Base-by-base conservation (phyloP, 805 yeast genomes). In the Yueomyces sinensis region DNA sequence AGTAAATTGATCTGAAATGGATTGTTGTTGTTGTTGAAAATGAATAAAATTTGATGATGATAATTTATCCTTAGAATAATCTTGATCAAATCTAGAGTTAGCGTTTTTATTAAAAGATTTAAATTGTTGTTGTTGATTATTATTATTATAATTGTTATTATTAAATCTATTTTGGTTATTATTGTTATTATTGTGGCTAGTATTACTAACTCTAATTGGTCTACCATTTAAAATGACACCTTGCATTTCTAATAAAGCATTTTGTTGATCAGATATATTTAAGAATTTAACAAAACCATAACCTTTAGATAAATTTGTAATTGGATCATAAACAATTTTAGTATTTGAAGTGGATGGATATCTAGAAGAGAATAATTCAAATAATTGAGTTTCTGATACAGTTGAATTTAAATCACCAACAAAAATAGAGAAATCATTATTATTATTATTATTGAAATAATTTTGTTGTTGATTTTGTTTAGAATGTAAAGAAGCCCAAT, bases 241-340 rank as follows among this genome's bases (percentile, higher is more conserved):
- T 56, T 81, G 87, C 94, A 84, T 82, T 50, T 82, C 93, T 17
- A 65, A 49, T 29, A 83, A 54, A 0, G 95, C 84, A 34, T 74
- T 67, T 44, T 74, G 77, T 55, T 79, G 84, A 28, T 79, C 84
- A 9, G 66, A 65, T 40, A 71, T 76, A 38, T 68, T 67, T 25
- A 65, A 49, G 51, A 86, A 84, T 41, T 82, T 73, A n/a, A 84
- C 82, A 61, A 87, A 87, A 2, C 95, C 96, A 56, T 80, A 86
- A 11, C 95, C 94, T 49, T 82, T 76, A 5, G 89, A 72, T 32
- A 66, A 66, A 22, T 78, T 77, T 1, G 94, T 75, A 11, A 57
- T 51, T 27, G 74, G 76, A 54, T 86, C 95, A 32, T 70, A 55
- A 76, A 86, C 83, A 41, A 86, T 72, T 49, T 80, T 83, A 5